A percentile compares a stretch with the other conserved stretches of the same genome.
phyloP scores from a whole-genome alignment of 768 basidiomycete species.

The Boletus rubropictus region DNA sequence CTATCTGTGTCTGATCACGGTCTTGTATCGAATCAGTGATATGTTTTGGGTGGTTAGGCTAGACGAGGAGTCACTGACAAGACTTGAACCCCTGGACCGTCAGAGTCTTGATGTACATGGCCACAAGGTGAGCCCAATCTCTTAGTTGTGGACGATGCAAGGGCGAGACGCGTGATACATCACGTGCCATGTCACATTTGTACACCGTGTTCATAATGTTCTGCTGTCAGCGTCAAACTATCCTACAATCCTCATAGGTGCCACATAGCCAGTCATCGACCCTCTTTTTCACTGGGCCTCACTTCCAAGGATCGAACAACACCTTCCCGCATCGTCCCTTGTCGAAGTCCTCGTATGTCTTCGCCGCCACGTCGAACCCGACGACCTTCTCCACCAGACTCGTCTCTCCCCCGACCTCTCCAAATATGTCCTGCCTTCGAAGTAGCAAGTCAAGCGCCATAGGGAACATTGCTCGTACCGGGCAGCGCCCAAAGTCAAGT shows the following conservation, averaged over 20 bases:
- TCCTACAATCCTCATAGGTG: too few relatives aligned
- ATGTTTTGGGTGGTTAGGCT: not conserved
- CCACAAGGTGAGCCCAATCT: not conserved
- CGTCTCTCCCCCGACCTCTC: constrained; percentile 54
- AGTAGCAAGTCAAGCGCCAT: constrained; percentile 63
- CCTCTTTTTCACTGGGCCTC: too few relatives aligned
- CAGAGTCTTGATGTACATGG: constrained; percentile 82
- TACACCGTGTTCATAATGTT: too few relatives aligned
- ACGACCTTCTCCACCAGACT: constrained; percentile 69
- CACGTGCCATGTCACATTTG: constrained; percentile 22
- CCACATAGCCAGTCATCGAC: too few relatives aligned
- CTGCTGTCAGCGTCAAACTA: too few relatives aligned
- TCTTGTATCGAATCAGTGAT: constrained; percentile 39
- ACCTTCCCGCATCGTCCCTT: constrained; percentile 71
- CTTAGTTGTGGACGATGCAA: not conserved
- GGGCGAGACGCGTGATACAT: constrained; percentile 6
- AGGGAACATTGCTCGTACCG: constrained; percentile 72
- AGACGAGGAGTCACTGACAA: constrained; percentile 43
- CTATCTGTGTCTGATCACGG: constrained; percentile 85
- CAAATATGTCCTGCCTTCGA: constrained; percentile 68
- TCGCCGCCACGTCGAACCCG: constrained; percentile 48
- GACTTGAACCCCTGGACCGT: constrained; percentile 98
- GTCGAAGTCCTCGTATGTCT: constrained; percentile 63
- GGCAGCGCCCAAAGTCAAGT: constrained; percentile 76
- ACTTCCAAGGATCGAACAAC: constrained; percentile 70